A percentile compares a stretch with the other conserved stretches of the same genome.
phyloP scores from a whole-genome alignment of 1,284 basidiomycete genomes.

The Rhizopogon hawkerae region DNA sequence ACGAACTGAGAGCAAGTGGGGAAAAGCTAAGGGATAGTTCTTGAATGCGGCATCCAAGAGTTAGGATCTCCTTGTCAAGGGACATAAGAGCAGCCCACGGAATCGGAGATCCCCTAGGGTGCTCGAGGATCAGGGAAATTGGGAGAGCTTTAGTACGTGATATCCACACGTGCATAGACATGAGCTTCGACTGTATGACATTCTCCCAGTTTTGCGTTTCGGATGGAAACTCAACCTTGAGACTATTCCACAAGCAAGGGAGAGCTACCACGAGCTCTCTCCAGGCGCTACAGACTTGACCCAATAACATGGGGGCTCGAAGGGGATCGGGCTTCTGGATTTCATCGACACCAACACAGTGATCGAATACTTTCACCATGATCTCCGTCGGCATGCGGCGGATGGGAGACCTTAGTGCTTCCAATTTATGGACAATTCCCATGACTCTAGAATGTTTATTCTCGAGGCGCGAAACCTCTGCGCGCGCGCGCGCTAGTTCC shows the following conservation, averaged over 20 bases:
- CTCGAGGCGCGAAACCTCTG: slow-evolving; percentile 16
- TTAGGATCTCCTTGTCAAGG: slow-evolving; percentile 25
- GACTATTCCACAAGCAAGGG: slow-evolving; percentile 18
- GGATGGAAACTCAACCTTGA: slow-evolving; percentile 21
- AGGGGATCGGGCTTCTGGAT: slow-evolving; percentile 10
- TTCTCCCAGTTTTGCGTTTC: slow-evolving; percentile 18
- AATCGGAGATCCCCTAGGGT: slow-evolving; percentile 17
- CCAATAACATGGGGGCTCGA: slow-evolving; percentile 19
- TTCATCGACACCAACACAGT: slow-evolving; percentile 13
- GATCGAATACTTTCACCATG: slow-evolving; percentile 22
- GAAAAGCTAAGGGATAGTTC: slow-evolving; percentile 19
- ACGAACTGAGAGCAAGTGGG: slow-evolving; percentile 18
- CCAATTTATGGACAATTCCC: slow-evolving; percentile 18
- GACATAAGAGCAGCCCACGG: slow-evolving; percentile 23
- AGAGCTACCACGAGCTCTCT: slow-evolving; percentile 23
- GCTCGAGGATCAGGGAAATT: slow-evolving; percentile 20
- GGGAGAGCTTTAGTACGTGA: slow-evolving; percentile 25
- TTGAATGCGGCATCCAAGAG: slow-evolving; percentile 17
- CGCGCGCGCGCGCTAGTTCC: slow-evolving; percentile 20
- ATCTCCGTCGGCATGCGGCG: slow-evolving; percentile 27
- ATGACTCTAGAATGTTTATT: slow-evolving; percentile 7
- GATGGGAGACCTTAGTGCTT: slow-evolving; percentile 24
- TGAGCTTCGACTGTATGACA: slow-evolving; percentile 20
- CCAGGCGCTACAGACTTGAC: slow-evolving; percentile 25
- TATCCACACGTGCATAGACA: slow-evolving; percentile 24